Percentiles rank a stretch among this genome's conserved stretches.
Evolutionary conservation across 805 yeast genomes (phyloP).

Genomic region (Candida hispaniensis): DNA sequence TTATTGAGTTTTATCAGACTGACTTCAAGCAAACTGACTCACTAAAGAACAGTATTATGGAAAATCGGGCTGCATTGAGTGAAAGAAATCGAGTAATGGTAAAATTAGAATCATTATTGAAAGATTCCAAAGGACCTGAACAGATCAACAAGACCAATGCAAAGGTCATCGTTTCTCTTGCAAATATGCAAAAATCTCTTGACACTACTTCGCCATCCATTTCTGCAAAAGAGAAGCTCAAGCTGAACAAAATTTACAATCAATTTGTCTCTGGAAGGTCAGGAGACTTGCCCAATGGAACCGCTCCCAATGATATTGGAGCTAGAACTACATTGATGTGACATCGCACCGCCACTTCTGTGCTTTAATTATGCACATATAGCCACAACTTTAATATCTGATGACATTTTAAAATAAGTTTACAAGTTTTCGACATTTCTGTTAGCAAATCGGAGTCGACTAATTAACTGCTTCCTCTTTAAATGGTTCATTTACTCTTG

Average conservation of each 20-base stretch:
- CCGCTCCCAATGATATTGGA: conserved; percentile 69
- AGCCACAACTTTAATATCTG: too few relatives aligned
- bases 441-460: too few relatives aligned
- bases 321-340: conserved; percentile 76
- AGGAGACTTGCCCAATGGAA: conserved; percentile 82
- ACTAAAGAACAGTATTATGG: conserved; percentile 8
- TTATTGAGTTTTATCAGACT: conserved; percentile 24
- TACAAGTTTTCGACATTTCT: too few relatives aligned
- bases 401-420: too few relatives aligned
- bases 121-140: not conserved
- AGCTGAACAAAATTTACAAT: conserved; percentile 52
- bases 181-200: conserved; percentile 53
- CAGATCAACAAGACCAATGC: conserved; percentile 3
- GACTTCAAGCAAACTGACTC: conserved; percentile 3
- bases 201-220: conserved; percentile 83
- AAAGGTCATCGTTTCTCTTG: conserved; percentile 32
- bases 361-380: too few relatives aligned
- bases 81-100: conserved; percentile 18
- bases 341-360: too few relatives aligned
- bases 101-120: conserved; percentile 19
- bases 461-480: too few relatives aligned
- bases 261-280: conserved; percentile 69
- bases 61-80: conserved; percentile 13
- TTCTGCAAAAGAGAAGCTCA: conserved; percentile 55
- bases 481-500: too few relatives aligned